A percentile compares a stretch with the other conserved stretches of the same genome.
Conservation (phyloP, 148 eudicot species). For the Chenopodium suecicum region DNA sequence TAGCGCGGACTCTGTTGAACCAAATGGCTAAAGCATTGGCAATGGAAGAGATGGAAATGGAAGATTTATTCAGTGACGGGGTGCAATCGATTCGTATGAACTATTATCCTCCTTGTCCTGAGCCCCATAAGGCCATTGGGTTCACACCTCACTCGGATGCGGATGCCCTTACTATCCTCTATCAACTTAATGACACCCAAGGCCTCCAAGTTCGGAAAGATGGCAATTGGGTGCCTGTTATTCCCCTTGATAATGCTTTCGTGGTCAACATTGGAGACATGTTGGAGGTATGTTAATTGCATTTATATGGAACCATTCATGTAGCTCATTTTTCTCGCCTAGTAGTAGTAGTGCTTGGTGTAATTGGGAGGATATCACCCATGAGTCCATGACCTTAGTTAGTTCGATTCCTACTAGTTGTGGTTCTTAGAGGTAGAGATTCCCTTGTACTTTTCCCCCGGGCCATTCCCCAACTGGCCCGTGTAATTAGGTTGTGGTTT, state of each 20-base stretch:
- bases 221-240: constrained; percentile 53
- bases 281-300: constrained; percentile 28
- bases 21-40: constrained; percentile 50
- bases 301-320: too few relatives aligned
- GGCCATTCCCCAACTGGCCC: too few relatives aligned
- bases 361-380: too few relatives aligned
- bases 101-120: constrained; percentile 70
- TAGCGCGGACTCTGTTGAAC: constrained; percentile 40
- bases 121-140: constrained; percentile 54
- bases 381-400: too few relatives aligned
- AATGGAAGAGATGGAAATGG: constrained; percentile 41
- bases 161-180: constrained; percentile 53
- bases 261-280: constrained; percentile 38
- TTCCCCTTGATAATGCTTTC: constrained; percentile 27
- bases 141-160: constrained; percentile 67
- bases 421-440: too few relatives aligned
- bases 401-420: too few relatives aligned
- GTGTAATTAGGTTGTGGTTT: too few relatives aligned
- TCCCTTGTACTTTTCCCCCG: too few relatives aligned
- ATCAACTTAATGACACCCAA: constrained; percentile 48
- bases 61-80: constrained; percentile 42
- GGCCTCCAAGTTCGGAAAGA: constrained; percentile 62
- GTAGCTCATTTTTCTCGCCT: too few relatives aligned
- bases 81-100: constrained; percentile 63
- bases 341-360: too few relatives aligned